These are phyloP conservation scores for Fonsecaea pugnacius DNA, from an alignment of 2,329 filamentous ascomycete genomes.

Conservation along the genomic window DNA sequence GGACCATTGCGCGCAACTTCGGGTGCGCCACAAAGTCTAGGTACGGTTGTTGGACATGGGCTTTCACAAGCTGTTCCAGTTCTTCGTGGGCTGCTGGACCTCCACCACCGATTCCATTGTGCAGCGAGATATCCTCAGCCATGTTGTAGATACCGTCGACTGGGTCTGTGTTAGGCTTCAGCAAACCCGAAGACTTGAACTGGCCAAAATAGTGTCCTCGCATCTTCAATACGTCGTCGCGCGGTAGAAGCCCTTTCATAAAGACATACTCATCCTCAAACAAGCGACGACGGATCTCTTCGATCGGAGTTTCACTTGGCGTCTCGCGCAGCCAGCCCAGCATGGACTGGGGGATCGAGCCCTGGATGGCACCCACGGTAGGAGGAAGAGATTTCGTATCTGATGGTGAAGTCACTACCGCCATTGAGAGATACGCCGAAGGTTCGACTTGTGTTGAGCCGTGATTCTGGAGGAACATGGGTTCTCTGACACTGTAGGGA, in stretches of 20 bases:
- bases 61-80: constrained; percentile 40
- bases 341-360: constrained; percentile 30
- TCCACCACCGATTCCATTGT: constrained; percentile 44
- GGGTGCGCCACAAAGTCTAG: constrained; percentile 45
- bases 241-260: constrained; percentile 49
- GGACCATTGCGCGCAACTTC: constrained; percentile 43
- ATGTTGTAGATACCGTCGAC: constrained; percentile 51
- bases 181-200: constrained; percentile 46
- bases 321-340: constrained; percentile 45
- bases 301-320: constrained; percentile 43
- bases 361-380: constrained; percentile 22
- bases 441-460: neutral
- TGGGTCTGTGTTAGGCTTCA: constrained; percentile 45
- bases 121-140: constrained; percentile 42
- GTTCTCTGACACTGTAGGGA: neutral
- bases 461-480: neutral
- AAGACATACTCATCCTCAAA: constrained; percentile 50
- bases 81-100: constrained; percentile 39
- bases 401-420: neutral
- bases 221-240: constrained; percentile 50
- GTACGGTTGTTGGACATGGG: constrained; percentile 43
- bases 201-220: constrained; percentile 49
- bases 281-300: constrained; percentile 47
- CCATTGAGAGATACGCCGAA: neutral
- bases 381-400: constrained; percentile 1